phyloP scores from a whole-genome alignment of 202 grass and related monocot genomes.

The Setaria italica region DNA sequence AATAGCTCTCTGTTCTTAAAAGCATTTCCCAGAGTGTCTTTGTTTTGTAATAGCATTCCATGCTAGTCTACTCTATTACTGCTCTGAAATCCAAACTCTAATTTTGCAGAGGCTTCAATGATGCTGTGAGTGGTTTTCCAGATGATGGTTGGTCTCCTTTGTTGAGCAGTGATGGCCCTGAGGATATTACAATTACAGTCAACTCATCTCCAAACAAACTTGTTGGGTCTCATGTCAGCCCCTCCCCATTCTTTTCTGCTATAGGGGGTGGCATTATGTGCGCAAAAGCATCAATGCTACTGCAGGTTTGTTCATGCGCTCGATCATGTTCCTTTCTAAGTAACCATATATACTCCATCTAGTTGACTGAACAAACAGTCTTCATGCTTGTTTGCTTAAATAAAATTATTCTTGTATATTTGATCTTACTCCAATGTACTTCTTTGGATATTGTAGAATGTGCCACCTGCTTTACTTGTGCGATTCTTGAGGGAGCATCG shows the following conservation, averaged over 20 bases:
- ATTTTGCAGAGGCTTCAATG: conserved; percentile 87
- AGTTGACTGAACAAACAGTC: background rate
- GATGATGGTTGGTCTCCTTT: conserved; percentile 94
- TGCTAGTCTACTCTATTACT: background rate
- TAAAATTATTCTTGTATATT: background rate
- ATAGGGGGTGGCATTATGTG: conserved; percentile 84
- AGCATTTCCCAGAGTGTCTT: background rate
- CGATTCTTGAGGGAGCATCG: conserved; percentile 95
- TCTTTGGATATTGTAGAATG: conserved; percentile 63
- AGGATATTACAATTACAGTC: conserved; percentile 80
- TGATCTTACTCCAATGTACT: background rate
- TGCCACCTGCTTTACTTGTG: conserved; percentile 84
- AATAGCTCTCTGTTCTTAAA: background rate
- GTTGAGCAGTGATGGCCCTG: conserved; percentile 70
- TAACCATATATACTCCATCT: background rate
- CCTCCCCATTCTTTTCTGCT: conserved; percentile 65
- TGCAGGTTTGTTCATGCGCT: conserved; percentile 61
- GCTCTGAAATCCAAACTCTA: conserved; percentile 24
- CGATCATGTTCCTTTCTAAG: background rate
- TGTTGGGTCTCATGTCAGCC: conserved; percentile 60
- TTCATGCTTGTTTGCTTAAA: background rate
- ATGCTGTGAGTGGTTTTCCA: conserved; percentile 87
- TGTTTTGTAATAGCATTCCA: background rate
- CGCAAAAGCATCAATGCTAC: conserved; percentile 95
- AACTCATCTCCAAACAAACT: conserved; percentile 88